Evolutionary conservation across 2,329 filamentous ascomycete genomes (phyloP).

Genomic region (Plectosphaerella plurivora): DNA sequence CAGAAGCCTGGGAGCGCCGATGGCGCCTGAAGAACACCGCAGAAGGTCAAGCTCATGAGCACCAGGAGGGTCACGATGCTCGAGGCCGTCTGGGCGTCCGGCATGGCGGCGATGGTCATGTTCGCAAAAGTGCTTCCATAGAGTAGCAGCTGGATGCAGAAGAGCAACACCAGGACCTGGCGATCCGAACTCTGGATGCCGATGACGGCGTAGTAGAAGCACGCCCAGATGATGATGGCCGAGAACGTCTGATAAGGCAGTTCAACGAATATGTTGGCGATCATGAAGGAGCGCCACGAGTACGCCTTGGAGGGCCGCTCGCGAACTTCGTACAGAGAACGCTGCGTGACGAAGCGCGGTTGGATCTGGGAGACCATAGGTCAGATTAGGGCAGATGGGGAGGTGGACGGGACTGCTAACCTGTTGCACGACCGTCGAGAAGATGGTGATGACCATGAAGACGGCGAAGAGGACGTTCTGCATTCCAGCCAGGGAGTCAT

Average conservation of each 20-base stretch:
- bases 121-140: conserved; percentile 70
- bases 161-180: conserved; percentile 61
- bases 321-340: conserved; percentile 71
- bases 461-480: conserved; percentile 71
- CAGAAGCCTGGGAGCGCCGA: conserved; percentile 63
- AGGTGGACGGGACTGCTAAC: conserved; percentile 12
- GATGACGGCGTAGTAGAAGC: conserved; percentile 65
- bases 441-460: conserved; percentile 74
- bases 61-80: conserved; percentile 58
- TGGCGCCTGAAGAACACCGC: conserved; percentile 58
- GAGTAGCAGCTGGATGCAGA: conserved; percentile 62
- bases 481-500: conserved; percentile 60
- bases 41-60: conserved; percentile 57
- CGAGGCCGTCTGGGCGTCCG: conserved; percentile 63
- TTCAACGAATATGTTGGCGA: conserved; percentile 68
- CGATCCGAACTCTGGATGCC: conserved; percentile 46
- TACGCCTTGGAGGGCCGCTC: conserved; percentile 72
- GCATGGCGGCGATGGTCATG: conserved; percentile 67
- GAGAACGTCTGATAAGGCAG: conserved; percentile 66
- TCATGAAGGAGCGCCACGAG: conserved; percentile 70
- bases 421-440: conserved; percentile 64
- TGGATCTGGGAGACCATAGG: conserved; percentile 53
- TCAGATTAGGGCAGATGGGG: conserved; percentile 22
- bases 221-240: conserved; percentile 57
- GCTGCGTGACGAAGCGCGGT: conserved; percentile 71